These are phyloP conservation scores for Porphyrellus cyaneotinctus DNA, from an alignment of 768 basidiomycete species.

Conservation along the genomic window DNA sequence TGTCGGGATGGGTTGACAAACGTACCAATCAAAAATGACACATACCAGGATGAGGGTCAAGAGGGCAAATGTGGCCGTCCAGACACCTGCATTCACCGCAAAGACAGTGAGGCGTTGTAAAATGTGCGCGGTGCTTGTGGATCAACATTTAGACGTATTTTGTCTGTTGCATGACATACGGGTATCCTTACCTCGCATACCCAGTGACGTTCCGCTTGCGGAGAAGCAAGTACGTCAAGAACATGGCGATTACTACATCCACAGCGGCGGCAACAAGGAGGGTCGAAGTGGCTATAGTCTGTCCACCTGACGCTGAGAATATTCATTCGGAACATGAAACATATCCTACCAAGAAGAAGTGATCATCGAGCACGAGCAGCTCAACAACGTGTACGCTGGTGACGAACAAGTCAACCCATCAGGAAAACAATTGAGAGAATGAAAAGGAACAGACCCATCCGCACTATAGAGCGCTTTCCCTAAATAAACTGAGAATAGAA, in stretches of 20 bases:
- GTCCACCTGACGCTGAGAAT: not conserved
- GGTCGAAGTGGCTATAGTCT: not conserved
- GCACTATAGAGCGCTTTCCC: not conserved
- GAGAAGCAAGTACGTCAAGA: slow-evolving; percentile 6
- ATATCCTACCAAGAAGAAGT: not conserved
- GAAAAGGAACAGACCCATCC: slow-evolving; percentile 6
- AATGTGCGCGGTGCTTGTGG: slow-evolving; percentile 1
- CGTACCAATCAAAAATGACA: not conserved
- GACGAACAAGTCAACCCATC: not conserved
- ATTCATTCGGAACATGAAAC: not conserved
- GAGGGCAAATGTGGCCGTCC: not conserved
- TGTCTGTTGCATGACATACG: too few species aligned
- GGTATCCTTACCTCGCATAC: not conserved
- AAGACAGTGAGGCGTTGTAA: not conserved
- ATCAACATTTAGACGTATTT: not conserved
- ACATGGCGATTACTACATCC: slow-evolving; percentile 7
- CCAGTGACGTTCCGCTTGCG: not conserved
- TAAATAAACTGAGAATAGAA: slow-evolving; percentile 1
- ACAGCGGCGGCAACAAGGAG: slow-evolving; percentile 1
- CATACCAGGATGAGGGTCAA: not conserved
- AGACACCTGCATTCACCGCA: not conserved
- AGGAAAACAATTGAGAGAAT: not conserved
- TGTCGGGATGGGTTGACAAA: not conserved
- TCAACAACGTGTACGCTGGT: not conserved
- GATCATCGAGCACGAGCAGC: not conserved